Percentiles rank a stretch among this genome's conserved stretches.
phyloP scores from a whole-genome alignment of 345 rosid genomes.

The Hypericum perforatum region DNA sequence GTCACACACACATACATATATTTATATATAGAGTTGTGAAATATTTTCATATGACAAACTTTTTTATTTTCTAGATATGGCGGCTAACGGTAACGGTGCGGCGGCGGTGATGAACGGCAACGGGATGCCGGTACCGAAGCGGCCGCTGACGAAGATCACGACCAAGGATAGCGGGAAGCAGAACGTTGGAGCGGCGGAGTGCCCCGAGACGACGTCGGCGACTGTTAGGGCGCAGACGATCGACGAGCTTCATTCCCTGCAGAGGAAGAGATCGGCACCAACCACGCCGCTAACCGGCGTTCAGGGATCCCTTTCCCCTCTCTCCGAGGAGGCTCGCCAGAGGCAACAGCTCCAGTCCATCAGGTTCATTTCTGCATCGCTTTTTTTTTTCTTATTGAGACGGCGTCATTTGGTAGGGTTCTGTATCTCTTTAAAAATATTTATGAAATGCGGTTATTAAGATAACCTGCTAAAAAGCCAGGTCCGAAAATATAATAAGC shows the following conservation, averaged over 20 bases:
- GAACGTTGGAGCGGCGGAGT: constrained; percentile 2
- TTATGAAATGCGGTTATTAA: too few species aligned
- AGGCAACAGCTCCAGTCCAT: constrained; percentile 31
- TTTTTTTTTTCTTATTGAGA: background rate
- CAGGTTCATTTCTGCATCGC: constrained; percentile 11
- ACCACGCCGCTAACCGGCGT: constrained; percentile 20
- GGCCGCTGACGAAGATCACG: constrained; percentile 13
- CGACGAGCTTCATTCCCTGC: constrained; percentile 37
- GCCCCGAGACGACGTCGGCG: constrained; percentile 23
- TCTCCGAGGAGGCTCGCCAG: constrained; percentile 33
- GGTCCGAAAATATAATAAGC: too few species aligned
- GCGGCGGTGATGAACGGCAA: too few species aligned
- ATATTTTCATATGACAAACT: too few species aligned
- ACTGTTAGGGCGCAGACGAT: constrained; percentile 30
- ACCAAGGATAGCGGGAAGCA: constrained; percentile 5
- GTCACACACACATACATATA: too few species aligned
- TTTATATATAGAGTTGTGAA: too few species aligned
- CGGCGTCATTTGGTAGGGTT: background rate
- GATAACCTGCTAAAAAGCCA: too few species aligned
- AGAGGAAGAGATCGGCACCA: constrained; percentile 30
- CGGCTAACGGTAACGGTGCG: too few species aligned
- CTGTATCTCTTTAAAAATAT: too few species aligned
- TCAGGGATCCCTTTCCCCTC: constrained; percentile 11
- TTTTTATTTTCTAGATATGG: too few species aligned
- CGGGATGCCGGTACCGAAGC: too few species aligned